A percentile compares a stretch with the other conserved stretches of the same genome.
These are phyloP conservation scores for Adansonia grandidieri DNA, from an alignment of 441 rosid genomes.

Conservation along the genomic window DNA sequence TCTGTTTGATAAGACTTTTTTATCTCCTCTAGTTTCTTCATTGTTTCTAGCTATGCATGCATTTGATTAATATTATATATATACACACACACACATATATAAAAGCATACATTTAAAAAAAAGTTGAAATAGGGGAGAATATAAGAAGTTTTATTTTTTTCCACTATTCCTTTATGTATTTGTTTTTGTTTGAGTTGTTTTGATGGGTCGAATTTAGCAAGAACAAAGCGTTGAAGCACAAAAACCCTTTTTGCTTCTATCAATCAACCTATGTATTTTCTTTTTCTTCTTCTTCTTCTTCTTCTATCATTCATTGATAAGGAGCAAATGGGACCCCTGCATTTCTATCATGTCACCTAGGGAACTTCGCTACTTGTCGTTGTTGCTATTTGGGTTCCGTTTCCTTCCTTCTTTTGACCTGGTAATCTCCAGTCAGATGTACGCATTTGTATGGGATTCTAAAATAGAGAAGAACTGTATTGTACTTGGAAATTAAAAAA, in stretches of 20 bases:
- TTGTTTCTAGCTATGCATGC: neutral
- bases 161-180: neutral
- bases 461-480: neutral
- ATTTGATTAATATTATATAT: neutral
- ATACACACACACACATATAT: neutral
- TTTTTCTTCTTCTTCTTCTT: neutral
- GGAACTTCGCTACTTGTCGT: neutral
- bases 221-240: neutral
- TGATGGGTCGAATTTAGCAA: neutral
- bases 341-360: neutral
- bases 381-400: neutral
- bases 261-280: neutral
- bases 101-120: neutral
- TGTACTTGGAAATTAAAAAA: neutral
- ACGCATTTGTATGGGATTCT: neutral
- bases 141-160: neutral
- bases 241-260: slow-evolving; percentile 13
- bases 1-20: neutral
- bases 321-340: neutral
- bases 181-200: neutral
- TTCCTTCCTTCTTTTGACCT: slow-evolving; percentile 26
- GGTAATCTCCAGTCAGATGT: slow-evolving; percentile 20
- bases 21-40: neutral
- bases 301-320: neutral
- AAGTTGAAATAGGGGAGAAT: neutral